Evolutionary conservation across 176 grass and related monocot genomes (phyloP).

Genomic region (Panicum miliaceum): DNA sequence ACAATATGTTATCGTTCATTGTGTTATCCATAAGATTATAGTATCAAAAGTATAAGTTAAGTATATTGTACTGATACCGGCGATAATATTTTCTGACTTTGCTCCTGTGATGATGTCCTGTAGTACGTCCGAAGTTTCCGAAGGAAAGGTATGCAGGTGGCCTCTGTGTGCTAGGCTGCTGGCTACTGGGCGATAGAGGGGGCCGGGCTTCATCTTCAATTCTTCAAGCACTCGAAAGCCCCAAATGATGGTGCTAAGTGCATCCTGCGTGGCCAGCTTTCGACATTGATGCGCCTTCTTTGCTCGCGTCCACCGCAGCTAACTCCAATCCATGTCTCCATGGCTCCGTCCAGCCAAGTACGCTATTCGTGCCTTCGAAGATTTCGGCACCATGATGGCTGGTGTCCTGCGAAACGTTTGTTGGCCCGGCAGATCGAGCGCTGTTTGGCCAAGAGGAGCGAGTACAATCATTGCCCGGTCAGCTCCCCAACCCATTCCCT

Average conservation of each 20-base stretch:
- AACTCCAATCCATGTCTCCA: not conserved
- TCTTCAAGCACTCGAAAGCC: not conserved
- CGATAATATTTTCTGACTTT: too few species aligned
- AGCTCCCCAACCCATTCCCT: too few species aligned
- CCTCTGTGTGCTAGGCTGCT: not conserved
- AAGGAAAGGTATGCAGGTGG: not conserved
- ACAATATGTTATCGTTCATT: too few species aligned
- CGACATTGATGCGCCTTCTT: not conserved
- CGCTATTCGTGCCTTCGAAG: constrained; percentile 45
- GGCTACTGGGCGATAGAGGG: not conserved
- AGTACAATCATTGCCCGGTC: not conserved
- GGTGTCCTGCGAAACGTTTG: not conserved
- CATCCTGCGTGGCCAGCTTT: not conserved
- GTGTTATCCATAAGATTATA: too few species aligned
- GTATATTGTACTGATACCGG: too few species aligned
- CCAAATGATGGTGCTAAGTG: constrained; percentile 8
- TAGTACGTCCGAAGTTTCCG: not conserved
- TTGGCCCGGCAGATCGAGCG: not conserved
- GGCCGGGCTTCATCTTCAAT: not conserved
- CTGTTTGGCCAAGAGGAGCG: not conserved
- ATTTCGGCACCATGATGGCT: constrained; percentile 33
- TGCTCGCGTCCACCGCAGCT: not conserved
- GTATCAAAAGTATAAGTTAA: too few species aligned
- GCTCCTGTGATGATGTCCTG: not conserved
- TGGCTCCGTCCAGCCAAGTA: not conserved